These are phyloP conservation scores for Mortierella sp. DNA, from an alignment of 371 early-diverging fungal genomes.

Conservation along the genomic window DNA sequence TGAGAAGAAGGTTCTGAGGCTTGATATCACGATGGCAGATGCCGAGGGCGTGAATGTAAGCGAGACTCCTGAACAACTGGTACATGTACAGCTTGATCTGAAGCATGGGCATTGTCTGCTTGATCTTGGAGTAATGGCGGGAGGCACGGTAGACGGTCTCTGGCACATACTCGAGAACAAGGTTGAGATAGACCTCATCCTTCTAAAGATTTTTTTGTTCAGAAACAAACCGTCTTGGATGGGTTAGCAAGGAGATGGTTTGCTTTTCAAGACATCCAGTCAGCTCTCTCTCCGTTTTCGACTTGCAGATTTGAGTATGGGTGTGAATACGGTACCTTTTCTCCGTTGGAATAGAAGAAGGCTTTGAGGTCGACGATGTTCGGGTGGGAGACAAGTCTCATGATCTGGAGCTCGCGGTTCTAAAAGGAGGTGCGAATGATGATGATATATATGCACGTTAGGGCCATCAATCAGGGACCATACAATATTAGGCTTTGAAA, in stretches of 20 bases:
- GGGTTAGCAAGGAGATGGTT: background rate
- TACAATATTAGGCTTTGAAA: background rate
- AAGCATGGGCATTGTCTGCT: conserved; percentile 94
- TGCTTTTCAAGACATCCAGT: conserved; percentile 3
- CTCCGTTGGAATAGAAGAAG: conserved; percentile 91
- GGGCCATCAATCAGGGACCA: conserved; percentile 2
- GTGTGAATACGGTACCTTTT: conserved; percentile 66
- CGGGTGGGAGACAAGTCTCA: conserved; percentile 90
- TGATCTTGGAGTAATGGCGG: conserved; percentile 88
- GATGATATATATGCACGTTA: conserved; percentile 18
- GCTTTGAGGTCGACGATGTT: conserved; percentile 89
- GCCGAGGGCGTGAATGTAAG: conserved; percentile 96
- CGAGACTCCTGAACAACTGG: conserved; percentile 95
- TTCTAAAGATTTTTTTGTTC: conserved; percentile 59
- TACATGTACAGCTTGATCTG: conserved; percentile 97
- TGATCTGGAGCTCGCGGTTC: conserved; percentile 97
- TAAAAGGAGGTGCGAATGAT: conserved; percentile 43
- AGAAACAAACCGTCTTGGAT: conserved; percentile 12
- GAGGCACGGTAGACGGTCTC: conserved; percentile 94
- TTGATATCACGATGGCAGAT: conserved; percentile 97
- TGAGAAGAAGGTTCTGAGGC: conserved; percentile 98
- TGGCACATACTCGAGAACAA: conserved; percentile 94
- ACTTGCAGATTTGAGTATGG: conserved; percentile 6
- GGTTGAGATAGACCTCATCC: conserved; percentile 94
- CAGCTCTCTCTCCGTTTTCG: background rate